Percentiles rank a stretch among this genome's conserved stretches.
Evolutionary conservation across 345 rosid genomes (phyloP).

Genomic region (Balakata baccata): DNA sequence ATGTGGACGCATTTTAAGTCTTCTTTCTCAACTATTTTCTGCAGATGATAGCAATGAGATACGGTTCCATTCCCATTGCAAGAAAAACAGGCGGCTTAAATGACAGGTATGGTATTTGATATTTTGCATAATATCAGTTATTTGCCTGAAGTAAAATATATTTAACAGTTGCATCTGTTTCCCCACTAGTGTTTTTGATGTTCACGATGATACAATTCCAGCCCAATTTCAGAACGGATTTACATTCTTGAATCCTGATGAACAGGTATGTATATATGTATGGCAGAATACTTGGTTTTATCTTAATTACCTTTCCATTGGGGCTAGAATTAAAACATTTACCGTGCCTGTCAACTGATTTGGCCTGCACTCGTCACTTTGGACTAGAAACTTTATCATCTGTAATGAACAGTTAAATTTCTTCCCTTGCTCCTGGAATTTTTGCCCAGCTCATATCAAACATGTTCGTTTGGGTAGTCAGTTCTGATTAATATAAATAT

Average conservation of each 20-base stretch:
- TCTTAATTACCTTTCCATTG: background rate
- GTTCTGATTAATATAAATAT: background rate
- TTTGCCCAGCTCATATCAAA: background rate
- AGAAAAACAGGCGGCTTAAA: conserved; percentile 92
- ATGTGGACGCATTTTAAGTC: background rate
- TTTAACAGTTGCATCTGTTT: conserved; percentile 2
- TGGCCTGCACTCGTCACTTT: background rate
- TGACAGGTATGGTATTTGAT: conserved; percentile 58
- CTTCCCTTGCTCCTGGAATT: background rate
- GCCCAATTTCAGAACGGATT: conserved; percentile 66
- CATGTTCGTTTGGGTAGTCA: background rate
- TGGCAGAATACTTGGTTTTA: background rate
- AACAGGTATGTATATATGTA: conserved; percentile 48
- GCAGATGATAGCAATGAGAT: conserved; percentile 96
- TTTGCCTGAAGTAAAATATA: conserved; percentile 11
- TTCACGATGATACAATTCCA: conserved; percentile 77
- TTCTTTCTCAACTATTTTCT: conserved; percentile 8
- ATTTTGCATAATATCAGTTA: background rate
- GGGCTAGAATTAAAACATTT: background rate
- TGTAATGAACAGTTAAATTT: conserved; percentile 2
- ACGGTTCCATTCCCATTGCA: conserved; percentile 79
- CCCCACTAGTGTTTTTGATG: conserved; percentile 64
- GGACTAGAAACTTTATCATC: background rate
- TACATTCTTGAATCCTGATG: conserved; percentile 67
- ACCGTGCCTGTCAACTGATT: no score